These are phyloP conservation scores for Xylaria flabelliformis DNA, from an alignment of 495 filamentous ascomycete genomes.

Conservation along the genomic window DNA sequence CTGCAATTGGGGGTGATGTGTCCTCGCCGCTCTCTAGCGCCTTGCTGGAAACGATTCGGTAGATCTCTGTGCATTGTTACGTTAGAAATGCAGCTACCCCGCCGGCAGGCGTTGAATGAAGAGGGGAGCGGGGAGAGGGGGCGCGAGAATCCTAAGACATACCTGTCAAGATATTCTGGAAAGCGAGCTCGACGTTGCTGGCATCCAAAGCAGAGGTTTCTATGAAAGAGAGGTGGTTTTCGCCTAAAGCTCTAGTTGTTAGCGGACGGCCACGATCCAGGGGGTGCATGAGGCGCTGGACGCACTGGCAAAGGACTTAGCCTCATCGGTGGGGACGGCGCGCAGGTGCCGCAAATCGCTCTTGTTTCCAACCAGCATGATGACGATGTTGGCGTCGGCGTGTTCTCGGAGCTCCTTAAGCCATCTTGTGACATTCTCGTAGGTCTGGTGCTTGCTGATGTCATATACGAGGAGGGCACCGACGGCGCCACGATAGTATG, in stretches of 20 bases:
- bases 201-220: constrained; percentile 99
- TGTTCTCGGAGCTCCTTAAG: constrained; percentile 98
- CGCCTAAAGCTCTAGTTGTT: constrained; percentile 62
- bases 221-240: constrained; percentile 96
- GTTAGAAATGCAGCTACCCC: constrained; percentile 28
- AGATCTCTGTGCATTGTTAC: constrained; percentile 76
- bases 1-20: constrained; percentile 73
- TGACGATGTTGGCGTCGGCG: constrained; percentile 98
- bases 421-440: constrained; percentile 99
- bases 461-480: constrained; percentile 98
- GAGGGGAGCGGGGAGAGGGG: not conserved
- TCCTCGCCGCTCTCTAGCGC: constrained; percentile 85
- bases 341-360: constrained; percentile 98
- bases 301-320: constrained; percentile 97
- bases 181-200: constrained; percentile 98
- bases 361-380: constrained; percentile 99
- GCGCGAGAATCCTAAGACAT: constrained; percentile 37
- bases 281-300: constrained; percentile 17
- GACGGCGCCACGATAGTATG: constrained; percentile 97
- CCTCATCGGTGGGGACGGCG: constrained; percentile 97
- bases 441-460: constrained; percentile 99
- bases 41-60: constrained; percentile 98
- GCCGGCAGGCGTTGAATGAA: no score
- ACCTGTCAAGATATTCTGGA: constrained; percentile 99
- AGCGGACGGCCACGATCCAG: constrained; percentile 24